Base-by-base conservation (phyloP, 257 asterid species). In the Gardenia jasminoides region DNA sequence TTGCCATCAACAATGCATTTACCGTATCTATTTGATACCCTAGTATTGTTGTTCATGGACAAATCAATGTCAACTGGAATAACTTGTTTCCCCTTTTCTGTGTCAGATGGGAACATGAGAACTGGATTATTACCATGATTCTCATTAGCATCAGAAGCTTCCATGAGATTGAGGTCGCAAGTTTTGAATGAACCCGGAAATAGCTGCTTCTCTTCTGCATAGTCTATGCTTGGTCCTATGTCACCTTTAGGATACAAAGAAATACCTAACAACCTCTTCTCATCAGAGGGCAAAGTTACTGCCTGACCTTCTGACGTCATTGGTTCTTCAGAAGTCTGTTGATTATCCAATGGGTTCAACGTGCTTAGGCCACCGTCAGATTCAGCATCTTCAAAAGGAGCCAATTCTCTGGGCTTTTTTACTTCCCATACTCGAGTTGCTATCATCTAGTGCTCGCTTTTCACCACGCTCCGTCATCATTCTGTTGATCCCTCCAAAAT, bases 131-230 rank as follows among this genome's bases (percentile, higher is more conserved):
- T 81, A 30, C 80, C 87, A 68, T 84, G 92, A 83, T 82, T 88
- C 82, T 89, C 94, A 48, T 80, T 80, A 58, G 77, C 84, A 76
- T 94, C 97, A 84, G 87, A 85, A 68, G 88, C 83, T 84, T 91
- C 98, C 83, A 82, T 81, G 74, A 90, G 96, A 86, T 96, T 93
- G 83, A 96, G 91, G 85, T 96, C 99, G 6, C 92, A 95, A 28
- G 94, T 91, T 85, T 93, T 93, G 56, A 92, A 93, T 82, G 98
- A 90, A 78, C 90, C 85, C 0, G 96, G 92, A 83, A 88, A 87
- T 36, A 90, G 85, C 78, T 88, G 92, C 76, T 87, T 92, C 85
- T 88, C 96, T 86, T 86, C 88, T 56, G 90, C 72, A 82, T 84
- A 87, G 62, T 85, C 90, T 76, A 59, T 72, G 36, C 80, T 80